Conservation (phyloP, 2,329 filamentous ascomycete genomes). For the Aspergillus piperis region DNA sequence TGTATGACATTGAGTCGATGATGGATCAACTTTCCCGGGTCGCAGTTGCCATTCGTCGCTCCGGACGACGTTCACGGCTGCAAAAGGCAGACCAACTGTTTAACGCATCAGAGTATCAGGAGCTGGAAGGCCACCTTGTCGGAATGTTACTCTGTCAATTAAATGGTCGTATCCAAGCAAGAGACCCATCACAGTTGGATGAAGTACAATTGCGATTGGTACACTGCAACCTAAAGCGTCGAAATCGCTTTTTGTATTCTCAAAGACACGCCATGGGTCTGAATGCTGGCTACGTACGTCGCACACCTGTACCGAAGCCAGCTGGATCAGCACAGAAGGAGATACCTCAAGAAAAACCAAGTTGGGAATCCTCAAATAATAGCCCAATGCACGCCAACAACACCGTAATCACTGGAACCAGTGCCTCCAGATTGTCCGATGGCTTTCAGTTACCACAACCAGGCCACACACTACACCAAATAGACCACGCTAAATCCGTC, state of each 20-base stretch:
- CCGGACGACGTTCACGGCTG: constrained; percentile 5
- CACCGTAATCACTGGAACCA: neutral
- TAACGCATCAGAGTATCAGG: neutral
- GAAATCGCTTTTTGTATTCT: constrained; percentile 18
- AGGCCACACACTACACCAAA: neutral
- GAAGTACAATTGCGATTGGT: constrained; percentile 8
- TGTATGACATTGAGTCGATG: constrained; percentile 10
- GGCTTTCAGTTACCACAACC: neutral
- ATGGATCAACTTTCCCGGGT: constrained; percentile 13
- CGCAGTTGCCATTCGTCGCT: constrained; percentile 10
- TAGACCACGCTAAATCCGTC: too few relatives aligned
- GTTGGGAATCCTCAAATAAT: neutral
- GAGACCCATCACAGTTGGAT: neutral
- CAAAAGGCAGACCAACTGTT: constrained; percentile 12
- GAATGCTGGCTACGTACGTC: neutral
- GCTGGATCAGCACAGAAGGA: neutral
- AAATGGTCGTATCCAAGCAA: neutral
- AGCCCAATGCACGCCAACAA: neutral
- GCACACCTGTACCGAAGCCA: neutral
- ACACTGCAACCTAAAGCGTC: constrained; percentile 12
- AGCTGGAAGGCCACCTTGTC: neutral
- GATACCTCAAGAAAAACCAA: too few relatives aligned
- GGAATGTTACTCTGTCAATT: neutral
- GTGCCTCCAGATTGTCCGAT: neutral
- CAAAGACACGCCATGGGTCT: constrained; percentile 11